Percentiles rank a stretch among this genome's conserved stretches.
phyloP scores from a whole-genome alignment of 257 asterid genomes.

The Nemophila menziesii region DNA sequence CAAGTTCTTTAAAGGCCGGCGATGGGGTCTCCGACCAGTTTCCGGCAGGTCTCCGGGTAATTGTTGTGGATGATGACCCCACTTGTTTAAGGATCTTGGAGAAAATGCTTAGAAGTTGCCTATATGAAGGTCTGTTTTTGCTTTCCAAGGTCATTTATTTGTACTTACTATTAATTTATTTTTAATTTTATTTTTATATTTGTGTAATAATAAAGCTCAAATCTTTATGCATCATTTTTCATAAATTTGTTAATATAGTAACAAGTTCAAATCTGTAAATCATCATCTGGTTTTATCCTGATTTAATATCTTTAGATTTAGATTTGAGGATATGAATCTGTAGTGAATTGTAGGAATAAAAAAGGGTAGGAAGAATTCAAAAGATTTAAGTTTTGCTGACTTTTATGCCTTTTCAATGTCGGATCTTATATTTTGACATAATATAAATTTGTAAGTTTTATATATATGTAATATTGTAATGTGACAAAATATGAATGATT shows the following conservation, averaged over 20 bases:
- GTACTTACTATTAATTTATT: neutral
- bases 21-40: slow-evolving; percentile 21
- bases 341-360: neutral
- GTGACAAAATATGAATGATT: neutral
- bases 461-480: too few relatives aligned
- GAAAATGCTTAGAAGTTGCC: slow-evolving; percentile 49
- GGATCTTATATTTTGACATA: too few relatives aligned
- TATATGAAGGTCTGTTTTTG: slow-evolving; percentile 36
- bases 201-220: neutral
- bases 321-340: neutral
- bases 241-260: neutral
- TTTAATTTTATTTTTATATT: neutral
- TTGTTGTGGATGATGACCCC: slow-evolving; percentile 63
- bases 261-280: neutral
- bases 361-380: neutral
- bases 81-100: slow-evolving; percentile 46
- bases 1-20: neutral
- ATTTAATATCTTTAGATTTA: neutral
- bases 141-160: neutral
- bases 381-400: neutral
- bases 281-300: neutral
- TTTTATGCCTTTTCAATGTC: neutral
- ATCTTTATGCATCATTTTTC: too few relatives aligned
- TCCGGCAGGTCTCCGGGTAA: slow-evolving; percentile 52
- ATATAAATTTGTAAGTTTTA: too few relatives aligned